Conservation (phyloP, 2,329 filamentous ascomycete species). For the Claviceps capensis region DNA sequence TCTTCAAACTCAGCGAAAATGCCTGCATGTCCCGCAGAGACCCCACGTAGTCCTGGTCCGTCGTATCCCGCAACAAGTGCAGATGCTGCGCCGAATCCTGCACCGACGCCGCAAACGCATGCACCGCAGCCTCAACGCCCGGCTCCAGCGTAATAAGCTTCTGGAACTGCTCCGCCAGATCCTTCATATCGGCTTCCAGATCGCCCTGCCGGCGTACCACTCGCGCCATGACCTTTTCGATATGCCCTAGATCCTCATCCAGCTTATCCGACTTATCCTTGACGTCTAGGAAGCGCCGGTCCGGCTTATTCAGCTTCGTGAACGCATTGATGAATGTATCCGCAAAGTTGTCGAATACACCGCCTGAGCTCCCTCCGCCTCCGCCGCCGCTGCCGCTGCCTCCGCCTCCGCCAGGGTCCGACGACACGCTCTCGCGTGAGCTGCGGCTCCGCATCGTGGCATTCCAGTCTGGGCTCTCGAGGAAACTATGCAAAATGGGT, state of each 20-base stretch:
- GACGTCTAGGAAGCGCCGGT: constrained; percentile 88
- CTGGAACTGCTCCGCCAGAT: constrained; percentile 88
- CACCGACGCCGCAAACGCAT: constrained; percentile 74
- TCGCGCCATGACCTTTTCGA: constrained; percentile 89
- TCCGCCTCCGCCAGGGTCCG: constrained; percentile 22
- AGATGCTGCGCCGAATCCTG: constrained; percentile 72
- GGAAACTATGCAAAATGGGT: constrained; percentile 71
- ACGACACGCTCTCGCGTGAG: constrained; percentile 43
- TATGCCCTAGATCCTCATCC: constrained; percentile 80
- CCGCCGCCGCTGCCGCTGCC: too few species aligned
- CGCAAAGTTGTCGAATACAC: constrained; percentile 88
- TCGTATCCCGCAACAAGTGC: constrained; percentile 72
- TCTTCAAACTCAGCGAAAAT: constrained; percentile 77
- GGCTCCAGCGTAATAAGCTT: constrained; percentile 84
- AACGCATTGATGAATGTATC: constrained; percentile 97
- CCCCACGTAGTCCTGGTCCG: constrained; percentile 90
- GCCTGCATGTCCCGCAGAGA: constrained; percentile 90
- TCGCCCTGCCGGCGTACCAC: constrained; percentile 81
- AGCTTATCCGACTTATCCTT: constrained; percentile 86
- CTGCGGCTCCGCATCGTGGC: constrained; percentile 77
- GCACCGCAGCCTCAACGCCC: constrained; percentile 67
- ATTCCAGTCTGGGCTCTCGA: constrained; percentile 94
- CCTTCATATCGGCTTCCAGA: constrained; percentile 74
- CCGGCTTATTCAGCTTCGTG: constrained; percentile 88
- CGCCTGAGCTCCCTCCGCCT: constrained; percentile 28